Conservation (phyloP, 148 eudicot species). For the Heliamphora exappendiculata region DNA sequence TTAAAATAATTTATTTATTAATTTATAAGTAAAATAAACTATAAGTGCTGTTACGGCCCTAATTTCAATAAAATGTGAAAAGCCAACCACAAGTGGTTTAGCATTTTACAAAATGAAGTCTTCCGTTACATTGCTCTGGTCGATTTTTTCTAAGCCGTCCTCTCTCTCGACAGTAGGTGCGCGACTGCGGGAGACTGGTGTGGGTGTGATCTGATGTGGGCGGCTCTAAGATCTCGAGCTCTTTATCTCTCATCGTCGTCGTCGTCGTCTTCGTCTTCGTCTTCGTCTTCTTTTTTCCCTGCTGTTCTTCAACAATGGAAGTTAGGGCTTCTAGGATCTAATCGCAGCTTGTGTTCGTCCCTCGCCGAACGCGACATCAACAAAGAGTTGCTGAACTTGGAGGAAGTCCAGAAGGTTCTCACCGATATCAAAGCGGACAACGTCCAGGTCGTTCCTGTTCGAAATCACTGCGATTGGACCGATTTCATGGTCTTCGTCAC, state of each 20-base stretch:
- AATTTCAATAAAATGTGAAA: too few relatives aligned
- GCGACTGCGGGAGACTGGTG: background rate
- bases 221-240: constrained; percentile 26
- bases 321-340: constrained; percentile 9
- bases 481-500: constrained; percentile 88
- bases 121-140: background rate
- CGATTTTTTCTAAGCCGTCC: too few relatives aligned
- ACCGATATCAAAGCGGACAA: constrained; percentile 72
- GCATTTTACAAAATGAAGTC: too few relatives aligned
- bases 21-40: too few relatives aligned
- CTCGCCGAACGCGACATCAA: constrained; percentile 15
- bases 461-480: constrained; percentile 46
- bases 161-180: background rate
- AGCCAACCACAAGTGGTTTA: too few relatives aligned
- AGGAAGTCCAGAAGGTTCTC: constrained; percentile 67
- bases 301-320: constrained; percentile 8
- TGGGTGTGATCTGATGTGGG: constrained; percentile 23
- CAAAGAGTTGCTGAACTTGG: constrained; percentile 51
- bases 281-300: too few relatives aligned
- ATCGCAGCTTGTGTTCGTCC: constrained; percentile 14
- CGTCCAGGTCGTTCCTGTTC: constrained; percentile 54
- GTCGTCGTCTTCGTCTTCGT: background rate
- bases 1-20: too few relatives aligned
- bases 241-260: constrained; percentile 12
- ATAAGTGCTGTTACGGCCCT: too few relatives aligned